Evolutionary conservation across 139 green algal species (phyloP).

Genomic region (Picochlorum sp.): DNA sequence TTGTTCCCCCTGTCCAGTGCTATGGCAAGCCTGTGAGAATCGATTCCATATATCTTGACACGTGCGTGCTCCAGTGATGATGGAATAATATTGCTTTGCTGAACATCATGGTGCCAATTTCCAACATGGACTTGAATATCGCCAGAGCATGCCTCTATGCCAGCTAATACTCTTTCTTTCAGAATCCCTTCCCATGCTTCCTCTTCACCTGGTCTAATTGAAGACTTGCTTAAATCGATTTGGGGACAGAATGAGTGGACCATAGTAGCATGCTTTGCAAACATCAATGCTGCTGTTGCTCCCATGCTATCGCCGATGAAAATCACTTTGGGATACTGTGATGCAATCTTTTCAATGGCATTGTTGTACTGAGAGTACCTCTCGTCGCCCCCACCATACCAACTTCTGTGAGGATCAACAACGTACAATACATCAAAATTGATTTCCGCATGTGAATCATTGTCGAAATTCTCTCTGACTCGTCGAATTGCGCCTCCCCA

Average conservation of each 20-base stretch:
- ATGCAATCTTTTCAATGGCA: slow-evolving; percentile 27
- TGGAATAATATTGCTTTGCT: slow-evolving; percentile 50
- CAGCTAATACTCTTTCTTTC: slow-evolving; percentile 25
- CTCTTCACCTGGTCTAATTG: slow-evolving; percentile 45
- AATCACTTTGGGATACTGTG: slow-evolving; percentile 61
- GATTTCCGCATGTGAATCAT: slow-evolving; percentile 6
- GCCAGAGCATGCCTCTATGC: slow-evolving; percentile 17
- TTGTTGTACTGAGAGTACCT: slow-evolving; percentile 28
- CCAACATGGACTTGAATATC: slow-evolving; percentile 35
- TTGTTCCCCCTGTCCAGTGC: slow-evolving; percentile 45
- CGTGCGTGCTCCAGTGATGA: slow-evolving; percentile 14
- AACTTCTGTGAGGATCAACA: slow-evolving; percentile 58
- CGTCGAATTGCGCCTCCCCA: slow-evolving; percentile 74
- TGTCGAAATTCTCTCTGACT: slow-evolving; percentile 23
- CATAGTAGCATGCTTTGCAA: slow-evolving; percentile 55
- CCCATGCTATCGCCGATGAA: slow-evolving; percentile 93
- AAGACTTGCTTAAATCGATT: slow-evolving; percentile 53
- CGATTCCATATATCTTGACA: slow-evolving; percentile 43
- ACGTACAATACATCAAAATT: slow-evolving; percentile 80
- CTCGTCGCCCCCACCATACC: slow-evolving; percentile 59
- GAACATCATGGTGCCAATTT: slow-evolving; percentile 73
- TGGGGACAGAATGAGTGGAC: slow-evolving; percentile 78
- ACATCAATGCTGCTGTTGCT: slow-evolving; percentile 72
- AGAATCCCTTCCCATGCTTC: slow-evolving; percentile 32
- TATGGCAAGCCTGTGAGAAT: slow-evolving; percentile 69